A percentile compares a stretch with the other conserved stretches of the same genome.
Conservation (phyloP, 73 alveolate genomes). For the Paramecium sonneborni region DNA sequence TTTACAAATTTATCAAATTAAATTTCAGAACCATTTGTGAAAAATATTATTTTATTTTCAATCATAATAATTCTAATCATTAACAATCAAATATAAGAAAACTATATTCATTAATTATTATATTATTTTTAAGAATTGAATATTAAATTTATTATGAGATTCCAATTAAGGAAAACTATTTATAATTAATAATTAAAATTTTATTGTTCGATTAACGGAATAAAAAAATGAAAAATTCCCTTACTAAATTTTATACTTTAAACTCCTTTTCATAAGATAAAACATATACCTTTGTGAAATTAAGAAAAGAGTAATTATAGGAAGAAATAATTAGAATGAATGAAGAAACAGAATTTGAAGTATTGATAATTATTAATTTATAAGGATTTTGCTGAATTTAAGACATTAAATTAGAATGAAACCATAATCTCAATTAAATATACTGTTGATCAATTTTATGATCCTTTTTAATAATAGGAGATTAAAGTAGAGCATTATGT, state of each 20-base stretch:
- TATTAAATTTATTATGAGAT: no score
- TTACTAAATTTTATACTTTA: slow-evolving; percentile 5
- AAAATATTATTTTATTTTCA: no score
- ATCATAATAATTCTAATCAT: no score
- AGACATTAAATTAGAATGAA: background rate
- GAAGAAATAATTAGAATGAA: background rate
- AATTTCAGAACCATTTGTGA: no score
- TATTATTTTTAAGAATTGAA: no score
- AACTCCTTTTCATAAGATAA: background rate
- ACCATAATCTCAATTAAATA: slow-evolving; percentile 24
- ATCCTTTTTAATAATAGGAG: slow-evolving; percentile 19
- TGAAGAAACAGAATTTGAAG: slow-evolving; percentile 35
- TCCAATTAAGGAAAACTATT: no score
- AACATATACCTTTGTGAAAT: background rate
- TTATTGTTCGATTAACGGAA: slow-evolving; percentile 41
- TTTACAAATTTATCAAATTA: no score
- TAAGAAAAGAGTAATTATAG: background rate
- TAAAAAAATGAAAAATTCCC: background rate
- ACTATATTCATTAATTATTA: no score
- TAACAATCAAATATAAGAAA: no score
- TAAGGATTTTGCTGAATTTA: slow-evolving; percentile 41
- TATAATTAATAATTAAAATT: background rate
- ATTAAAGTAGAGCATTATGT: background rate
- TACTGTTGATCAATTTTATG: background rate
- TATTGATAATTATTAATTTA: background rate